A percentile compares a stretch with the other conserved stretches of the same genome.
phyloP scores from a whole-genome alignment of 495 filamentous ascomycete species.

The Daldinia vernicosa region DNA sequence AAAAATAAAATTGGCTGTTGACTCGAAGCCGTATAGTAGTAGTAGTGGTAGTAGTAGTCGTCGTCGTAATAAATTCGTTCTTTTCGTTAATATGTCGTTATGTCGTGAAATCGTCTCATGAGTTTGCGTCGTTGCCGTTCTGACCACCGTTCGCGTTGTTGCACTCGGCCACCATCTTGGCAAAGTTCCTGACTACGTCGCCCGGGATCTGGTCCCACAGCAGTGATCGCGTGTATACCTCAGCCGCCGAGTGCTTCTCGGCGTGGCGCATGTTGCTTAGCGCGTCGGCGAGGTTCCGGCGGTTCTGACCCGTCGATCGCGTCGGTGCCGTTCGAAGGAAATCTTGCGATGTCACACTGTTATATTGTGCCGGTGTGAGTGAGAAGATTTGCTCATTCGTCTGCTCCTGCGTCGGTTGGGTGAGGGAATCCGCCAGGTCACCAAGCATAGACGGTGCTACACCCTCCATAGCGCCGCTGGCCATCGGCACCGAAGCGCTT shows the following conservation, averaged over 20 bases:
- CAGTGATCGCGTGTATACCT: conserved; percentile 91
- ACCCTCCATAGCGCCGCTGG: conserved; percentile 61
- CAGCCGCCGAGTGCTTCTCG: conserved; percentile 73
- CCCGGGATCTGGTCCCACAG: conserved; percentile 93
- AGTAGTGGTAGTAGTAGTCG: not conserved
- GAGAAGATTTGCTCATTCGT: conserved; percentile 90
- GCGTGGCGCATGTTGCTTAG: conserved; percentile 78
- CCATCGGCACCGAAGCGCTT: conserved; percentile 58
- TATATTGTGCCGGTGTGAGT: conserved; percentile 87
- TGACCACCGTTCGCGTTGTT: conserved; percentile 47
- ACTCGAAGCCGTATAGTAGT: conserved; percentile 5
- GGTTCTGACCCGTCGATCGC: conserved; percentile 61
- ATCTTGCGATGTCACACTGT: conserved; percentile 77
- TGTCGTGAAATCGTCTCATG: conserved; percentile 48
- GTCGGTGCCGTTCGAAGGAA: conserved; percentile 63
- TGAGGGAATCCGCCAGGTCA: conserved; percentile 75
- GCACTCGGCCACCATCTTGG: conserved; percentile 79
- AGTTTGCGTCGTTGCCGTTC: conserved; percentile 48
- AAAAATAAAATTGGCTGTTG: conserved; percentile 3
- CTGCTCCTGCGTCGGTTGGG: conserved; percentile 82
- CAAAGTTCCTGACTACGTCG: conserved; percentile 92
- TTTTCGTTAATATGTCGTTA: conserved; percentile 31
- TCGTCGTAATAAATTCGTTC: conserved; percentile 18
- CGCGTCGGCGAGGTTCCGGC: conserved; percentile 82
- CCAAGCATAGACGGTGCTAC: conserved; percentile 73